Evolutionary conservation across 148 eudicot species (phyloP).

Genomic region (Rhododendron henanense): DNA sequence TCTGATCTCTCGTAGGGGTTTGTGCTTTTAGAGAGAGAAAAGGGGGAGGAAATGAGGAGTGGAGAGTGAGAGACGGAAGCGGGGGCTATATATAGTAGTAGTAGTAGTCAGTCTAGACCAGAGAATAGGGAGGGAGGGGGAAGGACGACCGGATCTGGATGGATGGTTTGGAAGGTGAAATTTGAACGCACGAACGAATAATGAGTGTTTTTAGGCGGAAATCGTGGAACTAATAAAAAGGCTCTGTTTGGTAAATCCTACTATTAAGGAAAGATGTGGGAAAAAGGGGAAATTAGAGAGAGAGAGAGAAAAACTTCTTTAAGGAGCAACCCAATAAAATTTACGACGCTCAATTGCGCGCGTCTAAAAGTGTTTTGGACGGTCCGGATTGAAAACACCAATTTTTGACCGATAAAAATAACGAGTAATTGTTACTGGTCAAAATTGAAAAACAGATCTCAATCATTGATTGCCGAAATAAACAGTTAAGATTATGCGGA

Average conservation of each 20-base stretch:
- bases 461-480: no score
- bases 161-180: neutral
- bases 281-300: no score
- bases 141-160: neutral
- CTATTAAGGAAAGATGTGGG: no score
- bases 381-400: fast-evolving
- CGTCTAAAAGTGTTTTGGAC: fast-evolving
- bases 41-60: neutral
- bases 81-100: neutral
- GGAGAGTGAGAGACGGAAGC: neutral
- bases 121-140: neutral
- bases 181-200: neutral
- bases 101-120: neutral
- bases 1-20: neutral
- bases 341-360: no score
- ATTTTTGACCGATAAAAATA: no score
- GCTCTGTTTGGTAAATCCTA: no score
- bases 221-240: neutral
- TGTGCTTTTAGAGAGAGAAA: neutral
- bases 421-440: no score
- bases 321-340: no score
- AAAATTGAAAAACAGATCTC: no score
- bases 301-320: no score
- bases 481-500: fast-evolving
- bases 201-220: neutral